Evolutionary conservation across 768 basidiomycete species (phyloP).

Genomic region (Porphyrellus cyaneotinctus): DNA sequence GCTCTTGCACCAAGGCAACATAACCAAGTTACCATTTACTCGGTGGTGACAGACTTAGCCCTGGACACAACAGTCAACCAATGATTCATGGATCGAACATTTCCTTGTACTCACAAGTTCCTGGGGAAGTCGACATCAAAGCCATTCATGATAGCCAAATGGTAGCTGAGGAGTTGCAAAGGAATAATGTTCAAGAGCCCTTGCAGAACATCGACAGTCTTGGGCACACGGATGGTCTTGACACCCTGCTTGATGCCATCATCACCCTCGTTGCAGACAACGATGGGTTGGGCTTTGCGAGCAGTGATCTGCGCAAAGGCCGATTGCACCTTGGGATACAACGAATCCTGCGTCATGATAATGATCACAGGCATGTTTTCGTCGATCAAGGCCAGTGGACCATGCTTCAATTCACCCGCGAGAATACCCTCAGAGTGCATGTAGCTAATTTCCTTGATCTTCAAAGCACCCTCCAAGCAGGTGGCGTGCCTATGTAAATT

Average conservation of each 20-base stretch:
- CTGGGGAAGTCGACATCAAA: constrained; percentile 98
- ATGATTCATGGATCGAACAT: constrained; percentile 1
- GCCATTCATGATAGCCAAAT: constrained; percentile 91
- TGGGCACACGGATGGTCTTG: constrained; percentile 91
- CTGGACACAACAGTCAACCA: constrained; percentile 32
- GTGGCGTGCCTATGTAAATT: constrained; percentile 68
- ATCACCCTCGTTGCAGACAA: constrained; percentile 94
- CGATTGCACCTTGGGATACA: constrained; percentile 97
- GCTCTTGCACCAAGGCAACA: neutral
- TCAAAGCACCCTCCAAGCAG: constrained; percentile 95
- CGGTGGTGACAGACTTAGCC: constrained; percentile 74
- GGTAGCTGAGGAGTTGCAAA: constrained; percentile 92
- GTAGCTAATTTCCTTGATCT: constrained; percentile 99
- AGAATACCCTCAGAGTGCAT: constrained; percentile 68
- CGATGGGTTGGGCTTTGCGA: constrained; percentile 91
- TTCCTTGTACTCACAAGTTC: constrained; percentile 64
- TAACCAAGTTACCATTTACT: constrained; percentile 39
- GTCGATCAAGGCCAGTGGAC: constrained; percentile 94
- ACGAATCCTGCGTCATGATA: constrained; percentile 97
- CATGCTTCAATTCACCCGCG: constrained; percentile 98
- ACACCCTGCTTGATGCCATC: constrained; percentile 65
- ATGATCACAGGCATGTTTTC: constrained; percentile 99
- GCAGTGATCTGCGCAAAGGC: constrained; percentile 97
- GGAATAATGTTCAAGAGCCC: constrained; percentile 96
- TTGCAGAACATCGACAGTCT: constrained; percentile 92